Evolutionary conservation across 805 yeast species (phyloP).

Genomic region (Kockiozyma suomiensis): DNA sequence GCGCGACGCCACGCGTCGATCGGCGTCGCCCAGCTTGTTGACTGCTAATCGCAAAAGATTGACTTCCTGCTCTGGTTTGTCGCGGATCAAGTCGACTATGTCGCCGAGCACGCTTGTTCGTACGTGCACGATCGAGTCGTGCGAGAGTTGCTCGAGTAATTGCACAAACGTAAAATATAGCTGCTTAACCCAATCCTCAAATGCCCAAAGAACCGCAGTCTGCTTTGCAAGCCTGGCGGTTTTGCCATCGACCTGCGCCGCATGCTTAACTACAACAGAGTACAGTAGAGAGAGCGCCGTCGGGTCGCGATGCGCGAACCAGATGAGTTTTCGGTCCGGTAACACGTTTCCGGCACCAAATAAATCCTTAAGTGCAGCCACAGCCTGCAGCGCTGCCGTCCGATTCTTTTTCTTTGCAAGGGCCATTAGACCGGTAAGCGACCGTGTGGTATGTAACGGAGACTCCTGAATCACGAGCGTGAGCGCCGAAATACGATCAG

Average conservation of each 20-base stretch:
- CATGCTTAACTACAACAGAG: conserved; percentile 43
- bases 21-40: conserved; percentile 91
- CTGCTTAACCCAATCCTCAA: conserved; percentile 85
- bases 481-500: conserved; percentile 92
- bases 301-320: conserved; percentile 69
- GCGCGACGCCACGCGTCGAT: conserved; percentile 86
- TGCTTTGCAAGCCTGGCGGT: conserved; percentile 44
- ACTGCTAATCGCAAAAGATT: conserved; percentile 86
- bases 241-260: conserved; percentile 39
- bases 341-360: conserved; percentile 81
- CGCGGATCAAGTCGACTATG: conserved; percentile 74
- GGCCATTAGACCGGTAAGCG: conserved; percentile 73
- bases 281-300: conserved; percentile 5
- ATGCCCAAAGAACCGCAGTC: conserved; percentile 73
- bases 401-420: conserved; percentile 90
- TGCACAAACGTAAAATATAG: conserved; percentile 75
- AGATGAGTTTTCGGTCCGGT: conserved; percentile 72
- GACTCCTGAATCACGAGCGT: conserved; percentile 93
- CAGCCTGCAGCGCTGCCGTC: conserved; percentile 88
- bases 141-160: conserved; percentile 75
- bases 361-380: conserved; percentile 87
- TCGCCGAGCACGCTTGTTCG: conserved; percentile 75
- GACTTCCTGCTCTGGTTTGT: conserved; percentile 96
- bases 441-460: conserved; percentile 84
- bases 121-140: conserved; percentile 88